phyloP scores from a whole-genome alignment of 805 yeast genomes.

The Kodamaea lidongshanica region DNA sequence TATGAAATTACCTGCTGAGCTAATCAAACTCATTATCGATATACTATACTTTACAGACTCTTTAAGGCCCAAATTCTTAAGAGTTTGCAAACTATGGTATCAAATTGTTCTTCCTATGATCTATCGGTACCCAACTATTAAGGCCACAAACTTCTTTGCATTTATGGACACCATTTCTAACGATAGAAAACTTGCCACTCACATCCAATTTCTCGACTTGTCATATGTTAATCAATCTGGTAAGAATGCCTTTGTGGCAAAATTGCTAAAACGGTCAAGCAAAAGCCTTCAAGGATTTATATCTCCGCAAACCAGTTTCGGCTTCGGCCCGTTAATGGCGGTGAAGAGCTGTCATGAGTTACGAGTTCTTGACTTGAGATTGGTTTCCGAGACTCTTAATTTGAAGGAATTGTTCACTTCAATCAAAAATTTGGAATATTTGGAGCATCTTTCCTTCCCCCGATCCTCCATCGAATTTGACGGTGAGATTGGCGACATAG shows the following conservation, averaged over 20 bases:
- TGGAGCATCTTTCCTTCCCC: conserved; percentile 81
- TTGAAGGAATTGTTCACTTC: conserved; percentile 73
- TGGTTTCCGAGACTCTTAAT: conserved; percentile 88
- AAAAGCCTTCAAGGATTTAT: conserved; percentile 58
- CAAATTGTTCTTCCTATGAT: conserved; percentile 54
- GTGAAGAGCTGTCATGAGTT: conserved; percentile 63
- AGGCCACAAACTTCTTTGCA: conserved; percentile 58
- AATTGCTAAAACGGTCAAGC: conserved; percentile 72
- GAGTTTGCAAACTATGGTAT: conserved; percentile 61
- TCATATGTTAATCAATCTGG: conserved; percentile 83
- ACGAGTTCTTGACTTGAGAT: conserved; percentile 64
- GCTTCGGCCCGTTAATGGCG: conserved; percentile 81
- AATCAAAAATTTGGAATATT: conserved; percentile 51
- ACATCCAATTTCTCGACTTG: conserved; percentile 64
- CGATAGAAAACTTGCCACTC: conserved; percentile 47
- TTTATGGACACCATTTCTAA: conserved; percentile 66
- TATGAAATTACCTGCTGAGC: conserved; percentile 32
- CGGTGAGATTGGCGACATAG: conserved; percentile 38
- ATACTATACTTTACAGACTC: conserved; percentile 23
- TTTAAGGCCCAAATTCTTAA: conserved; percentile 44
- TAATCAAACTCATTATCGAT: conserved; percentile 27
- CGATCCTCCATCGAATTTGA: conserved; percentile 60
- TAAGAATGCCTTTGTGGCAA: conserved; percentile 83
- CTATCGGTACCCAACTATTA: conserved; percentile 57
- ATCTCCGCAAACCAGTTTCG: conserved; percentile 95